Base-by-base conservation (phyloP, 441 rosid genomes). In the Hypseocharis bilobata region DNA sequence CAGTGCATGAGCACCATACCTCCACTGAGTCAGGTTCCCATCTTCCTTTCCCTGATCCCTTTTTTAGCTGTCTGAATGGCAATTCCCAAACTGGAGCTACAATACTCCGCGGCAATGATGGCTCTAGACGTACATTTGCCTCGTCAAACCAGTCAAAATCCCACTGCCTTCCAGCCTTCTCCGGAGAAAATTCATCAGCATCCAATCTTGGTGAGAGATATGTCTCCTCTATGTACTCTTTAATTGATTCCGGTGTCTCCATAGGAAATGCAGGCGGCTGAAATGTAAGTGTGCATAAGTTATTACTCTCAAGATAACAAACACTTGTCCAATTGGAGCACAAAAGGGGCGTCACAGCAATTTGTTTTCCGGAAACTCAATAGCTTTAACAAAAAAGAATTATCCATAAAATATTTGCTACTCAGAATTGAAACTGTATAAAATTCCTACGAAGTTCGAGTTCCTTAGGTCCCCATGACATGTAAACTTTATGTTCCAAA, bases 261-360 rank as follows among this genome's bases (percentile, higher is more conserved):
- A 79, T 83, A 17, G 86, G 79, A 76, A 93, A 93, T 22, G 97
- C 96, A 65, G 98, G 98, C 17, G 98, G 98, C 98, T 93, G 86
- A 74, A 69, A 65, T 51, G 36, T 16, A 65, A 32, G 25, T 36
- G 20, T 30, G 47, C 54, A 51, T 51, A 13, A 51, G 26, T 51
- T 51, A 51, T 51, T 8, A 8, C 56, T 58, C 29, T 19, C 20
- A 59, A 8, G 29, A 59, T 36, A 19, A 7, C 38, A 27, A 14
- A 59, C 32, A 59, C 42, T 17, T 30, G 25, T 30, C 16, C 63
- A 59, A 30, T 59, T 14, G 63, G 42, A 20, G 63, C 63, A 29
- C 29, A 10, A 32, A 6, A n/a, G 11, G 2, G 22, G 25, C 29
- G 23, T 59, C 42, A 19, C 63, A 59, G 29, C 29, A 30, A 59